Evolutionary conservation across 2,329 filamentous ascomycete genomes (phyloP), one percentile per base, ranked within the genome.

Genomic region (Emmonsia crescens): DNA sequence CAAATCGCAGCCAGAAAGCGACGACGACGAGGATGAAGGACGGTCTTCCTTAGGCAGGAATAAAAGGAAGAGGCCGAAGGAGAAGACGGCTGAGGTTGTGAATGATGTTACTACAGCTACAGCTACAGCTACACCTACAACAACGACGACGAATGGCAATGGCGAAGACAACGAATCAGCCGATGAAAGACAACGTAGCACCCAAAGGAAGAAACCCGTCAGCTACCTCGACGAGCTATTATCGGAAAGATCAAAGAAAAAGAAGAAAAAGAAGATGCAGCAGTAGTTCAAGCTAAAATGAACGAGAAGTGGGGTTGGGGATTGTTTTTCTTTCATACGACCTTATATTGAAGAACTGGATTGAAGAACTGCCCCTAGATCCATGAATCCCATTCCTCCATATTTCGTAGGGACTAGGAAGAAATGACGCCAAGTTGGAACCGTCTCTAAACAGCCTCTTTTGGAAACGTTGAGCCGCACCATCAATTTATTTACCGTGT

Each of bases 171-270:
- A 59, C 60, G 48, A 61, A 63, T 33, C 62, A 58, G 51, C 60
- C 62, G 29, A 55, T 66, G 10, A 73, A 70, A 59, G 68, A 16
- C 36, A 38, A 16, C 60, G 60, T 31, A 52, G 38, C n/a, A n/a
- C 40, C 33, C 60, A 66, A 27, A 71, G 69, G 33, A 79, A 76
- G 65, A 75, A 76, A 57, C 73, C 73, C 1, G 74, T 69, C 16
- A 83, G 77, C 63, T 84, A 81, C 66, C 72, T 85, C 29, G 83
- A 85, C 68, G 80, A 84, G 65, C 69, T 85, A 19, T 66, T 78
- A 56, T 72, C 72, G n/a, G 68, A 74, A 56, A 66, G 74, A 61
- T 76, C 77, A 8, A 80, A 77, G 65, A 83, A 83, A 73, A 80
- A 79, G 77, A 66, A 77, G 76, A 64, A 57, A 33, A 40, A 44